Evolutionary conservation across 208 protist species (phyloP), one percentile per base, ranked within the genome.

Genomic region (Trypanosoma theileri): DNA sequence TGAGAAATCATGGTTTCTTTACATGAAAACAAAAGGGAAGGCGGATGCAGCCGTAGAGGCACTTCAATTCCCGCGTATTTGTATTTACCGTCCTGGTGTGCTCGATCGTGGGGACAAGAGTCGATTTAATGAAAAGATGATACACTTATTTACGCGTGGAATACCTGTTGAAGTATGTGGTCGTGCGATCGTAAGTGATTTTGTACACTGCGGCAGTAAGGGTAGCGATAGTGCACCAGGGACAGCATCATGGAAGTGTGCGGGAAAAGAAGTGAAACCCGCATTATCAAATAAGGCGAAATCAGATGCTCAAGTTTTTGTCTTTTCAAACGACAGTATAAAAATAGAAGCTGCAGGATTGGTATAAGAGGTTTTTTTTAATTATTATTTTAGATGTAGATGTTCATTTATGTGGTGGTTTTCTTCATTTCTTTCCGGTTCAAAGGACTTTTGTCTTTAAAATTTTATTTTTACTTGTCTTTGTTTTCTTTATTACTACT

Each of bases 11-110:
- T 89, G 73, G 77, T 66, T 95, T 14, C 68, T 92, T 0, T 95
- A 95, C 74, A 62, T 74, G 63, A 71, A 83, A 21, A 89, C 81
- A 7, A 95, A 95, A 59, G 86, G 87, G 17, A 48, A 41, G 9
- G 77, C 73, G 8, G 90, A 95, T 31, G 78, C 78, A 26, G 69
- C 77, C 3, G 76, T 88, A 46, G 69, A 69, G n/a, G 82, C 82
- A 63, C 74, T 84, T 9, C 59, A 81, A 42, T 79, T 78, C 16
- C 67, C 88, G 31, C 45, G 73, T 3, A 63, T 91, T 16, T 77
- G 78, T 21, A 64, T 91, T 41, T 68, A 89, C 26, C 83, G 75
- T 21, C 88, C 88, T 3, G 85, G 85, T 3, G 59, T 89, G 19
- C 69, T 94, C n/a, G 65, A 85, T 19, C 80, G 88, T 7, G 74